A percentile compares a stretch with the other conserved stretches of the same genome.
These are phyloP conservation scores for Lactarius trivialis DNA, from an alignment of 768 basidiomycete genomes.

Conservation along the genomic window DNA sequence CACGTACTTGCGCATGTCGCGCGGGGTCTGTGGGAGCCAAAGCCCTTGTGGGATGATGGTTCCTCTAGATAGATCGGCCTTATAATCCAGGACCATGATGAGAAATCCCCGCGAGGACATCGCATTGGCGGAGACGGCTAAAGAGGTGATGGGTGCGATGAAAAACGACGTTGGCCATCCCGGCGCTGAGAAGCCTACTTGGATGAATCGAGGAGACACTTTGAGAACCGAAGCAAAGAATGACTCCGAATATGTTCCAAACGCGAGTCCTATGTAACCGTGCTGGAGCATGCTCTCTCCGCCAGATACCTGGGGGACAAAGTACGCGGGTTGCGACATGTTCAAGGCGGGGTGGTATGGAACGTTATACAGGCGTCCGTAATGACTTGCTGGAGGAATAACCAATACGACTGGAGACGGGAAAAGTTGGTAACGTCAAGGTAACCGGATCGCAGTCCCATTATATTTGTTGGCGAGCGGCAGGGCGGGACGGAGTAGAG, in stretches of 20 bases:
- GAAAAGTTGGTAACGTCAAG: neutral
- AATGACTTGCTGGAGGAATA: neutral
- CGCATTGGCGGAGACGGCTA: constrained; percentile 8
- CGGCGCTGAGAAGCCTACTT: constrained; percentile 15
- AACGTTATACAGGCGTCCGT: neutral
- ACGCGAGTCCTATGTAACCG: constrained; percentile 15
- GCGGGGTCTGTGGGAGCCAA: constrained; percentile 19
- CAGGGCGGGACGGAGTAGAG: neutral
- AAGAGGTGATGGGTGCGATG: constrained; percentile 4
- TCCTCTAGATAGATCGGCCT: constrained; percentile 8
- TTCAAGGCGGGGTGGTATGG: neutral
- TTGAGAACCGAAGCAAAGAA: constrained; percentile 13
- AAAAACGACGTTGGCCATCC: constrained; percentile 18
- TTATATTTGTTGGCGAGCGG: constrained; percentile 3
- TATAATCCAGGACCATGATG: constrained; percentile 20
- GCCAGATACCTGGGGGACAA: constrained; percentile 2
- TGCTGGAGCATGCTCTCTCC: constrained; percentile 13
- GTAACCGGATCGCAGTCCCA: neutral
- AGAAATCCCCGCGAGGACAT: constrained; percentile 17
- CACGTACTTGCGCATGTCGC: constrained; percentile 21
- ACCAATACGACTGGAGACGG: neutral
- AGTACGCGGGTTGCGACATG: neutral
- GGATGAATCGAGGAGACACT: constrained; percentile 7
- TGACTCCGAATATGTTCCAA: constrained; percentile 8
- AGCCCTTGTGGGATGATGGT: constrained; percentile 18